These are phyloP conservation scores for Candolleomyces eurysporus DNA, from an alignment of 768 basidiomycete species.

Conservation along the genomic window DNA sequence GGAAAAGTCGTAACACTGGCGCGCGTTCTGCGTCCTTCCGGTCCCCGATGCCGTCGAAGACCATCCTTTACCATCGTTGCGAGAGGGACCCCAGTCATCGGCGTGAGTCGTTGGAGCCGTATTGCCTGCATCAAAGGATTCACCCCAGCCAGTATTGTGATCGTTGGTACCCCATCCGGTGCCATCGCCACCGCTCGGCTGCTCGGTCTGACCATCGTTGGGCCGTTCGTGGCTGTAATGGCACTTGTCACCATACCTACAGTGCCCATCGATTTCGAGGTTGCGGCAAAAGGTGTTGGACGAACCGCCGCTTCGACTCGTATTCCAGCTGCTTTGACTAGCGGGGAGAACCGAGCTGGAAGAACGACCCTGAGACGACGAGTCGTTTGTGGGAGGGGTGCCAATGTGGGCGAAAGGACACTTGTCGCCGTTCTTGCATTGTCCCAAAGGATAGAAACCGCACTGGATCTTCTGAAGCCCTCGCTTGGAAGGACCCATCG, in stretches of 20 bases:
- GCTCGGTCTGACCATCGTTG: background rate
- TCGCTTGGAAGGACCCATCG: background rate
- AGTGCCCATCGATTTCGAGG: slow-evolving; percentile 18
- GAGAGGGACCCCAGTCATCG: background rate
- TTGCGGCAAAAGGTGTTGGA: slow-evolving; percentile 17
- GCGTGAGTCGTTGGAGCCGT: background rate
- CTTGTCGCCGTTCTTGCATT: slow-evolving; percentile 34
- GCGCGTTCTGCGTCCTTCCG: background rate
- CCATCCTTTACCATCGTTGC: background rate
- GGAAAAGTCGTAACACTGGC: slow-evolving; percentile 6
- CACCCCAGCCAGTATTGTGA: slow-evolving; percentile 4
- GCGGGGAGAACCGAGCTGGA: background rate
- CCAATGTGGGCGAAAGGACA: slow-evolving; percentile 36
- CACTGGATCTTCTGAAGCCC: slow-evolving; percentile 18
- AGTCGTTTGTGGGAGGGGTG: slow-evolving; percentile 10
- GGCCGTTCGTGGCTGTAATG: background rate
- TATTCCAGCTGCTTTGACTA: background rate
- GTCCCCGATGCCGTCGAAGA: background rate
- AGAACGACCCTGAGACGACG: background rate
- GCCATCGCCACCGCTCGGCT: background rate
- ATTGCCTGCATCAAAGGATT: slow-evolving; percentile 8
- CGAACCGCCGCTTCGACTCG: background rate
- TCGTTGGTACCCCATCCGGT: slow-evolving; percentile 3
- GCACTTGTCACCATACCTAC: slow-evolving; percentile 19
- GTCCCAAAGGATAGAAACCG: slow-evolving; percentile 34